Percentiles rank a stretch among this genome's conserved stretches.
Conservation (phyloP, 192 early-diverging fungal species). For the Backusella australiensis region DNA sequence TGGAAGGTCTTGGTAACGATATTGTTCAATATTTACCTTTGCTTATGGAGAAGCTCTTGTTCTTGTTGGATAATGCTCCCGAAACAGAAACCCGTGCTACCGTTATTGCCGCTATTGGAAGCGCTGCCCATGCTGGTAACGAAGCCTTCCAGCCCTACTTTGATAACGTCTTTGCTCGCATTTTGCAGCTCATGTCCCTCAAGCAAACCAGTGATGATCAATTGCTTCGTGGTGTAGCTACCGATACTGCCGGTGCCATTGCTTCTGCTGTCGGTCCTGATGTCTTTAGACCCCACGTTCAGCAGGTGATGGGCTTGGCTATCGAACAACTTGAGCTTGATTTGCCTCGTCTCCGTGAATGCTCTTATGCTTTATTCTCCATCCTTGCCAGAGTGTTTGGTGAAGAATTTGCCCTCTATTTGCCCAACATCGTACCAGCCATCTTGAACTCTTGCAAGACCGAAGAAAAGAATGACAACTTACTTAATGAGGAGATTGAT, state of each 20-base stretch:
- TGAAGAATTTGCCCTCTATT: conserved; percentile 78
- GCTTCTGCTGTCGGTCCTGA: conserved; percentile 86
- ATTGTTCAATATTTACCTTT: conserved; percentile 77
- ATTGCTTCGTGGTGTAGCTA: conserved; percentile 84
- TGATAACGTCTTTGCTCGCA: conserved; percentile 61
- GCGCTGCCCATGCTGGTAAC: conserved; percentile 81
- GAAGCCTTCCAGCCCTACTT: conserved; percentile 77
- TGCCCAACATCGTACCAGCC: conserved; percentile 74
- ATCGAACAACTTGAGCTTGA: conserved; percentile 75
- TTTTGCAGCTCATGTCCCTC: conserved; percentile 71
- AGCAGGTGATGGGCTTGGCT: conserved; percentile 71
- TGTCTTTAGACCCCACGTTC: conserved; percentile 72
- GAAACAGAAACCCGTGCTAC: conserved; percentile 68
- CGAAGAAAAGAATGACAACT: conserved; percentile 58
- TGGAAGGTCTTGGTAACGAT: conserved; percentile 78
- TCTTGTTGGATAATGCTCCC: conserved; percentile 65
- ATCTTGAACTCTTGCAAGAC: conserved; percentile 74
- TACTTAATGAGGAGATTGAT: conserved; percentile 33
- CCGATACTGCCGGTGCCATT: conserved; percentile 81
- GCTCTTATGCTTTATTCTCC: conserved; percentile 83
- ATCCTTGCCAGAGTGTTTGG: conserved; percentile 79
- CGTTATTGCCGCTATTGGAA: conserved; percentile 87
- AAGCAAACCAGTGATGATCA: conserved; percentile 66
- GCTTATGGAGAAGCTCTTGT: conserved; percentile 78
- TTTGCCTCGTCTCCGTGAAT: conserved; percentile 74